Base-by-base conservation (phyloP, 257 asterid species). In the Solanum phureja region DNA sequence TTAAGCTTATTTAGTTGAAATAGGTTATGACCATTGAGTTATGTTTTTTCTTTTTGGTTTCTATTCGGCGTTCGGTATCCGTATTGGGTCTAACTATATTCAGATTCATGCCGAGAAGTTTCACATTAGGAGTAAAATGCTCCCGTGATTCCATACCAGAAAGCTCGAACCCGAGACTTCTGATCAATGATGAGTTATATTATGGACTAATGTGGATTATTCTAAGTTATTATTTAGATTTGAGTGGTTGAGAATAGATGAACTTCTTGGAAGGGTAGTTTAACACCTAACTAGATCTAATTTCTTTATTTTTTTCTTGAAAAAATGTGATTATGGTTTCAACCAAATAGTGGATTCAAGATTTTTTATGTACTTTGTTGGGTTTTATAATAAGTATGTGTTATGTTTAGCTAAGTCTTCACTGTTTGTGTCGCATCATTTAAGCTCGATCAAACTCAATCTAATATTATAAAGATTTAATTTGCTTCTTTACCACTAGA, bases 221-320 rank as follows among this genome's bases (percentile, higher is more conserved):
- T 77, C 60, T 40, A 23, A 42, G 0, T 3, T n/a, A 8, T 8
- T 81, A 16, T 18, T 81, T 81, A 46, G 40, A 9, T 29, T 81
- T 49, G 19, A 29, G 69, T 29, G 69, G 85, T 81, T 81, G 85
- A 29, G 69, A 18, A 49, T 46, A 9, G 68, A 81, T 81, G 85
- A 29, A 27, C 6, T 29, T 24, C 24, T 46, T 49, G 16, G 69
- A 81, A 29, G 42, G 66, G 85, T 81, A 81, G 85, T 81, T 81
- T 81, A 81, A 81, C 68, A 81, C 18, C 68, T n/a, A 44, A 79
- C 16, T 71, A 71, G 24, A 31, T 18, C 29, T 33, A 16, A 81
- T 29, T 16, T 46, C 14, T 27, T 27, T 40, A 23, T 79, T 40
- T 76, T 76, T 31, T 2, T 42, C n/a, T n/a, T 4, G 4, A 13